Evolutionary conservation across 2,329 filamentous ascomycete genomes (phyloP).

Genomic region (Talaromyces sp.): DNA sequence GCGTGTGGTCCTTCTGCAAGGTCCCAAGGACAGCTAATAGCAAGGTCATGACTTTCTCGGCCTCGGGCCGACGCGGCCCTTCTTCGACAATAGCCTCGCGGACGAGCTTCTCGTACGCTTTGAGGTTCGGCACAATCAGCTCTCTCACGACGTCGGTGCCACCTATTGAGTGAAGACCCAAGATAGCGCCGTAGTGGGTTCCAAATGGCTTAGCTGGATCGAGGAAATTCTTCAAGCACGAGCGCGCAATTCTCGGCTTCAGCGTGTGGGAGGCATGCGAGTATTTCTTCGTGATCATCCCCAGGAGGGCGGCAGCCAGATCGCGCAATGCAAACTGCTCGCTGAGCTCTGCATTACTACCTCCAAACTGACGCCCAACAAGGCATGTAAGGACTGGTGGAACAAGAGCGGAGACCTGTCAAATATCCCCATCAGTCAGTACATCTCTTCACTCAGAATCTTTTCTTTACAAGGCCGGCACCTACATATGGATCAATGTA

Average conservation of each 20-base stretch:
- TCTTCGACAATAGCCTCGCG: constrained; percentile 48
- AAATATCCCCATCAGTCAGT: background rate
- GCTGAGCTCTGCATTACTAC: constrained; percentile 38
- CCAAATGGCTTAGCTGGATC: constrained; percentile 77
- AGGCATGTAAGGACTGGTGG: constrained; percentile 89
- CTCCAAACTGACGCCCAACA: constrained; percentile 73
- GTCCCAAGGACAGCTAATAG: constrained; percentile 52
- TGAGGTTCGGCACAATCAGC: constrained; percentile 61
- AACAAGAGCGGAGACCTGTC: constrained; percentile 59
- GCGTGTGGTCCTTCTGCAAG: constrained; percentile 43
- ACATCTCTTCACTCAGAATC: background rate
- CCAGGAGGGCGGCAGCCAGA: constrained; percentile 74
- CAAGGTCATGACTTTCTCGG: constrained; percentile 54
- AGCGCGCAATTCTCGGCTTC: constrained; percentile 82
- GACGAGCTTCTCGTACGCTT: constrained; percentile 57
- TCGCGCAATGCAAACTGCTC: constrained; percentile 77
- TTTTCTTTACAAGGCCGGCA: background rate
- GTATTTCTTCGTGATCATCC: constrained; percentile 74
- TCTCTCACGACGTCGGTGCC: constrained; percentile 60
- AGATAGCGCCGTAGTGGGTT: constrained; percentile 82
- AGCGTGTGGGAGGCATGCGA: constrained; percentile 73
- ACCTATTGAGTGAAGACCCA: constrained; percentile 71
- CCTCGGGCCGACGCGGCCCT: constrained; percentile 50
- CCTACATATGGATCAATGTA: constrained; percentile 64
- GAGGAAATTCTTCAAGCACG: constrained; percentile 85